Evolutionary conservation across 257 asterid species (phyloP), one percentile per base, ranked within the genome.

Genomic region (Nicotiana tabacum): DNA sequence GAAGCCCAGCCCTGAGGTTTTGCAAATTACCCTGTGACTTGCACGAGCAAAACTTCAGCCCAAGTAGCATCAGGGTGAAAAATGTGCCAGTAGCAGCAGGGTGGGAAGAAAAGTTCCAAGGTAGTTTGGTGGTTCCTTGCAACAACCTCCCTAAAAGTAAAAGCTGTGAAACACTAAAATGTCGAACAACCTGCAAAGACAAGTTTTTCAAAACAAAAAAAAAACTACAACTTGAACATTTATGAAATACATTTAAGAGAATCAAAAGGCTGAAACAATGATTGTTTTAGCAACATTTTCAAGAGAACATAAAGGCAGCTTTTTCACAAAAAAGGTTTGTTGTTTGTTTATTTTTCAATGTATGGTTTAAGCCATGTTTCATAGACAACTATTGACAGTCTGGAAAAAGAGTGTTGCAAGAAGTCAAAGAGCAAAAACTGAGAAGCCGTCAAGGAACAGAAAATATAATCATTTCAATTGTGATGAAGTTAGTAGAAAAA

Each of bases 31-130:
- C 92, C 89, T 94, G 99, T 13, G 89, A 89, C 83, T 91, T 91
- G 90, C 97, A 96, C 35, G 97, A 88, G 89, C 98, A 93, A 70
- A 93, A 94, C 87, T 95, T 95, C 69, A 96, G 93, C 82, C 99
- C 98, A 81, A 96, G 90, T 85, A 94, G 98, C 99, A 95, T 95
- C 77, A 94, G 81, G 16, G 98, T 95, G 89, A 96, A 96, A 88
- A 96, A 96, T 83, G 99, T 92, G 84, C 99, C 98, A 0, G 97
- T 86, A 55, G 98, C 97, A 83, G 93, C 92, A 55, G 99, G 99
- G 91, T 96, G 99, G 82, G 89, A 90, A 55, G 99, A 92, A 85
- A 93, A 96, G 70, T 89, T 93, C 97, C 97, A 92, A 82, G 95
- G 97, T 78, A 89, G 85, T 87, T 90, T 93, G 81, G 98, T 92